Evolutionary conservation across 805 yeast species (phyloP), one percentile per base, ranked within the genome.

Genomic region (Candida broadrunensis): DNA sequence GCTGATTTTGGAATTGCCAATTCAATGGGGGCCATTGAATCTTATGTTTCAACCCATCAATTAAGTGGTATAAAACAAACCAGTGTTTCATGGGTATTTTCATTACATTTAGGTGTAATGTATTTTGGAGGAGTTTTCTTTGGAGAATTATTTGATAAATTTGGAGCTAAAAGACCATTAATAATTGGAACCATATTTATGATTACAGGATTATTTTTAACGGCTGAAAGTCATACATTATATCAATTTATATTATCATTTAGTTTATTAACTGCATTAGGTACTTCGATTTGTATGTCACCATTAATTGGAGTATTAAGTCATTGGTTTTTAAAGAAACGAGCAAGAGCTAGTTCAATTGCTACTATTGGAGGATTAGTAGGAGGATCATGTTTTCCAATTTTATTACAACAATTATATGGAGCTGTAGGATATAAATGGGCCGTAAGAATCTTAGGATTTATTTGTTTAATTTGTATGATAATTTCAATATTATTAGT

Each of bases 11-110:
- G 63, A 7, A 55, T 61, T 40, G 58, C 59, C 26, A 61, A 60
- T 39, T 46, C 62, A 4, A 33, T 50, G 27, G 66, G 66, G 2
- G 63, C 63, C 5, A 50, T 58, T 15, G 60, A 61, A 43, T 49
- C 55, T 11, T 60, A 58, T 37, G 54, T 62, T 8, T 36, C 54
- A 12, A 36, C 45, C 3, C 47, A 54, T 29, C 58, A 58, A 21
- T 49, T 61, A 21, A 36, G 43, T 13, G 32, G 47, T 31, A 46
- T 49, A 9, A 40, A 51, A 9, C 49, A 51, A 23, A 43, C 58
- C 3, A 43, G 47, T n/a, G 56, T 61, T 3, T 60, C 62, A 2
- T 62, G 66, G 67, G 57, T 61, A 3, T 61, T 60, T 48, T 50
- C 60, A 19, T 32, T 60, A 15, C 58, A 55, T 46, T 54, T 73